These are phyloP conservation scores for Magnusiomyces magnusii DNA, from an alignment of 1,139 yeast genomes.

Conservation along the genomic window DNA sequence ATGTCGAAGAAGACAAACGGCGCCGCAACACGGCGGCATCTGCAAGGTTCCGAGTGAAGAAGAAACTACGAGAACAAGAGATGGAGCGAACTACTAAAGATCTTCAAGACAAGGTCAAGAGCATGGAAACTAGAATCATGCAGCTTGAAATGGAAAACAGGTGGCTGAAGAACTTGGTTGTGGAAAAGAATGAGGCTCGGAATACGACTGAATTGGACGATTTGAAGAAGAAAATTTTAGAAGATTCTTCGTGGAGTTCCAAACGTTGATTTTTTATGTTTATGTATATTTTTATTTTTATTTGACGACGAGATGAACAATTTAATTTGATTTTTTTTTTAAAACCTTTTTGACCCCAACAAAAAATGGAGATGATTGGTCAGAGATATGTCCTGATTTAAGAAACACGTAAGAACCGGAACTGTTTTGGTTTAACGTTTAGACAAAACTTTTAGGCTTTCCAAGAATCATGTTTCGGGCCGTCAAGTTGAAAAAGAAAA, in stretches of 20 bases:
- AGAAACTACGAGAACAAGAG: conserved; percentile 76
- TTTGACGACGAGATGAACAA: background rate
- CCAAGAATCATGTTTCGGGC: no score
- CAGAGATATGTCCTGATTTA: no score
- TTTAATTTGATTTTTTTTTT: background rate
- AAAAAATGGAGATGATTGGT: no score
- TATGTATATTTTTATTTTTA: background rate
- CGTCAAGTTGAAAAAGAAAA: no score
- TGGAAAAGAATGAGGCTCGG: conserved; percentile 47
- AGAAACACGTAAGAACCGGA: no score
- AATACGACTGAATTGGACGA: conserved; percentile 28
- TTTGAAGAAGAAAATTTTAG: conserved; percentile 25
- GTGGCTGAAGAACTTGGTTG: conserved; percentile 65
- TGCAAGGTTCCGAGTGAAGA: conserved; percentile 72
- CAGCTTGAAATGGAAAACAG: conserved; percentile 81
- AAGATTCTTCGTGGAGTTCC: background rate
- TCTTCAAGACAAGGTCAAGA: conserved; percentile 52
- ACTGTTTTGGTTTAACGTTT: no score
- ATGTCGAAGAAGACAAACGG: conserved; percentile 51
- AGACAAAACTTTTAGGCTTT: no score
- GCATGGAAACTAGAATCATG: conserved; percentile 53
- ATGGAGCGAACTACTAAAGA: conserved; percentile 63
- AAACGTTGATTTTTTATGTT: background rate
- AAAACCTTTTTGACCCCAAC: no score
- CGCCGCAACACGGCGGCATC: conserved; percentile 75